Base-by-base conservation (phyloP, 257 asterid genomes). In the Echites panduratus region DNA sequence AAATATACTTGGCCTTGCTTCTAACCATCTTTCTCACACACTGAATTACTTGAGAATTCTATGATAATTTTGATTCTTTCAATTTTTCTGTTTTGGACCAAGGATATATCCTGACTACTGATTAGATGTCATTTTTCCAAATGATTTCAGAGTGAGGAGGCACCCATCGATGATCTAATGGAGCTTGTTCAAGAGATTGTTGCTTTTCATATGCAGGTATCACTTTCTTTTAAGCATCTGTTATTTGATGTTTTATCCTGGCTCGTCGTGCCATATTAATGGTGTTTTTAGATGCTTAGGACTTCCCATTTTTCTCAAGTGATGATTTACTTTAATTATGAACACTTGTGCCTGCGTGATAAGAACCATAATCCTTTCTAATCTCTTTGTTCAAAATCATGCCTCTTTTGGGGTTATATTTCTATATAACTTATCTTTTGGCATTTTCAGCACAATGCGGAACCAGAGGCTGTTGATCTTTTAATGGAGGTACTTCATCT, bases 201-300 rank as follows among this genome's bases (percentile, higher is more conserved):
- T 76, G 93, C 89, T 48, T 94, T 94, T 73, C 97, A 91, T 73
- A 88, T 94, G 98, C 86, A 87, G 98, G 98, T 91, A 80, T 69
- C 63, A 41, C 71, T 9, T 65, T 65, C 13, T 64, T 50, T 48
- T 7, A 14, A 45, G 59, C 48, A 29, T 70, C 58, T 41, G 24
- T 47, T 0, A 3, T 41, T 53, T 53, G 8, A 22, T n/a, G 75
- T 53, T 45, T 13, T 16, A 27, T 26, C 44, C 50, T 40, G 70
- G 52, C 24, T 12, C 53, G 35, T 41, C 57, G 19, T n/a, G 50
- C 45, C 57, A 48, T 10, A 48, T 66, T 27, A 40, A 17, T 29
- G 70, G 27, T 47, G 32, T 59, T 58, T n/a, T 43, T 7, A 40
- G 50, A 53, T 54, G 29, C n/a, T 27, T 66, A 70, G 24, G 54